Evolutionary conservation across 768 basidiomycete species (phyloP), one percentile per base, ranked within the genome.

Genomic region (Ramaria sp.): DNA sequence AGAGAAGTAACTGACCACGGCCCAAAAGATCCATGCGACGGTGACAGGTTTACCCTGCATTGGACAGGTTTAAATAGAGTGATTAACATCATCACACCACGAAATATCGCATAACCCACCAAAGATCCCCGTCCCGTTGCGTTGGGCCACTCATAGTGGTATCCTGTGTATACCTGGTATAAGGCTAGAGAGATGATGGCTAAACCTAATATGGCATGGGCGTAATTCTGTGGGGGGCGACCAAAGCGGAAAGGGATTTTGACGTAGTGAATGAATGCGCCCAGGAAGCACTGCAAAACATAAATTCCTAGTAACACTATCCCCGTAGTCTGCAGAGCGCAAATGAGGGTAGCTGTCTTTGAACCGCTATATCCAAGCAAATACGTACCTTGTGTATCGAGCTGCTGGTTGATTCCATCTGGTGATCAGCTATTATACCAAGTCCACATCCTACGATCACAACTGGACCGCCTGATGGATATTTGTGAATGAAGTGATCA

Each of bases 161-260:
- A 78, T 2, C 78, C 78, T 16, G 65, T 66, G 44, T 71, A 66
- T 15, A 76, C 76, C 63, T 80, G 76, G 57, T 72, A 78, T 43
- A 76, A 66, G 24, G 77, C 70, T 9, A 79, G 65, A 6, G 61
- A 74, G 50, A 83, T 72, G 48, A 77, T 72, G 9, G 69, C 45
- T 28, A 82, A 60, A 0, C 81, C 82, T 0, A 81, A 52, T 13
- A 78, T 55, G 12, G 77, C 80, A 60, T 84, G 82, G 25, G 74
- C 28, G 62, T 79, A 82, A 61, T 84, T 82, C 58, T 75, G 80
- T 43, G 70, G 63, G 7, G 75, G 81, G 27, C 75, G 75, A 27
- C 66, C 59, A 16, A 49, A 51, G 52, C 60, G 56, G 28, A 18
- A 67, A 68, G 34, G 71, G 71, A 62, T 56, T 57, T 81, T 80